Conservation (phyloP, 2,329 filamentous ascomycete species). For the Helotiales sp. region DNA sequence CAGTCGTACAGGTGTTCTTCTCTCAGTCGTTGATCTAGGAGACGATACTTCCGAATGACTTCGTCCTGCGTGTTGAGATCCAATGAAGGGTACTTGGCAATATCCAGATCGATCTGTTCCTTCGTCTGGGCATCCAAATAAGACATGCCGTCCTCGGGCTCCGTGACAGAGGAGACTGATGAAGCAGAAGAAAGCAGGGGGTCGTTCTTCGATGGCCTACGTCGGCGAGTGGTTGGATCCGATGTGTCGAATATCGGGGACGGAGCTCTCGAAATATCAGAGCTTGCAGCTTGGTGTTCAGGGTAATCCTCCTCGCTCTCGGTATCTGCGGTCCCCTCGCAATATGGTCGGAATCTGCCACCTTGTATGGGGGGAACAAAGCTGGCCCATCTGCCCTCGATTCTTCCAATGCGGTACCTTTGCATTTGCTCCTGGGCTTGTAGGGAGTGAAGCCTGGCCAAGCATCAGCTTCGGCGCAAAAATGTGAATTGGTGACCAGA, state of each 20-base stretch:
- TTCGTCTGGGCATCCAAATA: slow-evolving; percentile 76
- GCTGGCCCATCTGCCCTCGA: slow-evolving; percentile 84
- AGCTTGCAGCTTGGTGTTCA: slow-evolving; percentile 34
- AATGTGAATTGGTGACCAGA: not conserved
- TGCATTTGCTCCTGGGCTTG: slow-evolving; percentile 79
- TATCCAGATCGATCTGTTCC: slow-evolving; percentile 76
- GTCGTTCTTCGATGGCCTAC: slow-evolving; percentile 25
- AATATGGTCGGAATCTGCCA: slow-evolving; percentile 69
- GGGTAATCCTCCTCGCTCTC: slow-evolving; percentile 46
- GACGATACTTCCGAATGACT: slow-evolving; percentile 83
- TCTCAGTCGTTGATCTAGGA: slow-evolving; percentile 72
- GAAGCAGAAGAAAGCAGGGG: slow-evolving; percentile 46
- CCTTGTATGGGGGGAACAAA: slow-evolving; percentile 92
- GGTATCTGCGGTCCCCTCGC: slow-evolving; percentile 45
- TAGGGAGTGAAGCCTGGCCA: slow-evolving; percentile 74
- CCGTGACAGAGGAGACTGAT: slow-evolving; percentile 57
- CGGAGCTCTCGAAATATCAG: slow-evolving; percentile 40
- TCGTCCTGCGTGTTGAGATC: slow-evolving; percentile 74
- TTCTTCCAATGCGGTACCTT: slow-evolving; percentile 78
- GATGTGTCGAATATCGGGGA: slow-evolving; percentile 43
- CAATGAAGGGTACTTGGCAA: slow-evolving; percentile 79
- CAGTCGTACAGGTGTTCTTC: slow-evolving; percentile 82
- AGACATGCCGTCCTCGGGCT: slow-evolving; percentile 59
- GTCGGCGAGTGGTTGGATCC: slow-evolving; percentile 29
- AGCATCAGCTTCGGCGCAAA: not conserved